phyloP scores from a whole-genome alignment of 2,329 filamentous ascomycete species.

The Penicillium fuscoglaucum region DNA sequence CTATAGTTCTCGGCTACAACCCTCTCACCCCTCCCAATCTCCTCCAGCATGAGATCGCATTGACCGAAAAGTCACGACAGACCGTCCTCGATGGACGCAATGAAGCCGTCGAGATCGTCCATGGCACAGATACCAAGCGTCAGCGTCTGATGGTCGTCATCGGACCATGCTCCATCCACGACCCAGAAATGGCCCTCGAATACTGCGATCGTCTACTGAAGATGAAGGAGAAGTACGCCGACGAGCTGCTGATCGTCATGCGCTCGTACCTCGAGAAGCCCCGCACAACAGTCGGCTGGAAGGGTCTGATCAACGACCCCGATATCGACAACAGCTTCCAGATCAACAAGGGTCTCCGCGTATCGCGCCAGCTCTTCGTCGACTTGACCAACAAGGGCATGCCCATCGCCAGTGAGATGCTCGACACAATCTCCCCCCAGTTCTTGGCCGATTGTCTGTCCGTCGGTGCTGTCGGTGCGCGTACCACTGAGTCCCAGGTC shows the following conservation, averaged over 20 bases:
- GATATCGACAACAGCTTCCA: slow-evolving; percentile 98
- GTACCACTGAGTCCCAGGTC: slow-evolving; percentile 93
- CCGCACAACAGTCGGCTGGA: slow-evolving; percentile 96
- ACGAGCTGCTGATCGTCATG: slow-evolving; percentile 94
- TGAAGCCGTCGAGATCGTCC: slow-evolving; percentile 62
- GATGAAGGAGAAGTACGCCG: slow-evolving; percentile 82
- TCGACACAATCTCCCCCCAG: slow-evolving; percentile 97
- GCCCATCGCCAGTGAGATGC: slow-evolving; percentile 95
- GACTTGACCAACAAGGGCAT: slow-evolving; percentile 90
- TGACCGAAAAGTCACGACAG: slow-evolving; percentile 44
- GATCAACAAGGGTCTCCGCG: slow-evolving; percentile 93
- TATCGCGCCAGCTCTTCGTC: slow-evolving; percentile 86
- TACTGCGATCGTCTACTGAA: slow-evolving; percentile 84
- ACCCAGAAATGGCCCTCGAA: slow-evolving; percentile 83
- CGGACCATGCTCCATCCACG: slow-evolving; percentile 96
- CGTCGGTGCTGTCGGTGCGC: slow-evolving; percentile 89
- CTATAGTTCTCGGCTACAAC: slow-evolving; percentile 80
- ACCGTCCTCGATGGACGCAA: slow-evolving; percentile 62
- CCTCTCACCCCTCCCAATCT: slow-evolving; percentile 90
- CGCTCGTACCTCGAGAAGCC: slow-evolving; percentile 98
- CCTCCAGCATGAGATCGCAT: slow-evolving; percentile 85
- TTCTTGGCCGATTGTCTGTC: slow-evolving; percentile 91
- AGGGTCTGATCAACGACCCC: slow-evolving; percentile 97
- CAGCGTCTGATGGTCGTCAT: slow-evolving; percentile 74
- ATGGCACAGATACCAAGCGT: slow-evolving; percentile 55